phyloP scores from a whole-genome alignment of 306 rosid genomes.

The Vigna nakashimae region DNA sequence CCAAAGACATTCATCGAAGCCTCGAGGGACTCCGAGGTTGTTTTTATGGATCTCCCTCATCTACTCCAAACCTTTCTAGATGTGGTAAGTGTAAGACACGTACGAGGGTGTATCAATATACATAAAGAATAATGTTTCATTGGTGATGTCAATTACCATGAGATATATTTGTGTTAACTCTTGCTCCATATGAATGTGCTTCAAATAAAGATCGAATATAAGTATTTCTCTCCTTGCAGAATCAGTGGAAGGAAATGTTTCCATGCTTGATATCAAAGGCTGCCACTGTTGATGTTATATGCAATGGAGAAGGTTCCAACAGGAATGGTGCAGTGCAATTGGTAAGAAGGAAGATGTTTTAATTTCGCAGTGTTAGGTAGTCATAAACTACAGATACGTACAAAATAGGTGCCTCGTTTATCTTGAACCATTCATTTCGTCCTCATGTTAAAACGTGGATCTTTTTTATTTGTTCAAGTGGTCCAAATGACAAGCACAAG shows the following conservation, averaged over 20 bases:
- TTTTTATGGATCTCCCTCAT: constrained; percentile 77
- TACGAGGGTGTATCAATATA: background rate
- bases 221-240: constrained; percentile 52
- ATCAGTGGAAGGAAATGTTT: constrained; percentile 98
- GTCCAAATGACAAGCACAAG: constrained; percentile 40
- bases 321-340: constrained; percentile 83
- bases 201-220: background rate
- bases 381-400: constrained; percentile 12
- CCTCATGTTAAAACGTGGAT: constrained; percentile 3
- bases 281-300: constrained; percentile 79
- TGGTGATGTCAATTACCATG: background rate
- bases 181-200: background rate
- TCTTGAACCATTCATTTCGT: constrained; percentile 4
- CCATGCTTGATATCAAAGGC: constrained; percentile 91
- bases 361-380: background rate
- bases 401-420: background rate
- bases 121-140: background rate
- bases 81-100: constrained; percentile 63
- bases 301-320: constrained; percentile 76
- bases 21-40: constrained; percentile 75
- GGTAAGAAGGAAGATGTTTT: constrained; percentile 54
- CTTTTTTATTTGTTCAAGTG: constrained; percentile 25
- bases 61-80: constrained; percentile 81
- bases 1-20: constrained; percentile 87
- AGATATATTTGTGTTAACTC: background rate